These are phyloP conservation scores for Emergomyces pasteurianus DNA, from an alignment of 2,329 filamentous ascomycete genomes.

Conservation along the genomic window DNA sequence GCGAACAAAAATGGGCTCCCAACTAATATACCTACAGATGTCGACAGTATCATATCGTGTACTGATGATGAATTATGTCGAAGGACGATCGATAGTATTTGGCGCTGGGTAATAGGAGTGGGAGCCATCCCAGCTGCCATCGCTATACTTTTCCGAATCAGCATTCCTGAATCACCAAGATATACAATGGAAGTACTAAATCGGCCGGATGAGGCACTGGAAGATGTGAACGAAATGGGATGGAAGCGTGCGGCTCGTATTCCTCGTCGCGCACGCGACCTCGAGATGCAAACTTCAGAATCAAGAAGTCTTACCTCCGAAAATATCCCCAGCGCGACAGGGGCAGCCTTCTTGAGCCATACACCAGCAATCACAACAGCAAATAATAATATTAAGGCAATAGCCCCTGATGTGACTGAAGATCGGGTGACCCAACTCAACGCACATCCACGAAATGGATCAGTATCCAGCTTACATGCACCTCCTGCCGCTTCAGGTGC, in stretches of 20 bases:
- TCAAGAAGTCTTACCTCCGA: not conserved
- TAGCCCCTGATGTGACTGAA: not conserved
- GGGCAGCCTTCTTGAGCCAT: not conserved
- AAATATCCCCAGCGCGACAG: not conserved
- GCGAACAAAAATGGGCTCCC: constrained; percentile 55
- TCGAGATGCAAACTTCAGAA: not conserved
- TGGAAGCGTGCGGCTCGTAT: not conserved
- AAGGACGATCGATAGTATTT: constrained; percentile 74
- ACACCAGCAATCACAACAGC: not conserved
- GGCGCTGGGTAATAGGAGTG: constrained; percentile 69
- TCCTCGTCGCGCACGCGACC: not conserved
- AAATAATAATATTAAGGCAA: not conserved
- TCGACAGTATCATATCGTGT: not conserved
- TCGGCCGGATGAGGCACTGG: constrained; percentile 61
- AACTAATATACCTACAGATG: not conserved
- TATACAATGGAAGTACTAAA: constrained; percentile 75
- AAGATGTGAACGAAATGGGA: constrained; percentile 47
- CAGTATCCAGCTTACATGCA: not conserved
- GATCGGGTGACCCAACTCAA: not conserved
- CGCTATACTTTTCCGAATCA: constrained; percentile 75
- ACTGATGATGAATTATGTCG: constrained; percentile 38
- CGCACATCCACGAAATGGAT: not conserved
- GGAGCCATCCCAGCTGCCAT: constrained; percentile 69
- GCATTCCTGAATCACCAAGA: constrained; percentile 76
- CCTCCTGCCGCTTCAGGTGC: not conserved